These are phyloP conservation scores for Pholiota molesta DNA, from an alignment of 768 basidiomycete genomes.

Conservation along the genomic window DNA sequence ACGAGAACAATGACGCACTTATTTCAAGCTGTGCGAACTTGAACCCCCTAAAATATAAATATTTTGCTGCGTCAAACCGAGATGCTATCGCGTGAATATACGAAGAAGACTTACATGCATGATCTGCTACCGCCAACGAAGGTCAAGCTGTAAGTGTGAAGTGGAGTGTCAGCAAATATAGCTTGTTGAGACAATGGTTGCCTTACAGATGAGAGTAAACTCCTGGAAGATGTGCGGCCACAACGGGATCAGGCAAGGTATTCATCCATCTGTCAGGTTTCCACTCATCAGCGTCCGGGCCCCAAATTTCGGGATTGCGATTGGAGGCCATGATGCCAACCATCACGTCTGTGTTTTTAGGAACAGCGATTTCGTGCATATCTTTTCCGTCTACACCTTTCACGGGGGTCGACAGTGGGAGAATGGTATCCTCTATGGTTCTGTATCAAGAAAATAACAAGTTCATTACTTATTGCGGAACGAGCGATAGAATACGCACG, in stretches of 20 bases:
- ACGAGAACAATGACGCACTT: conserved; percentile 22
- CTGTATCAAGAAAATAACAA: conserved; percentile 4
- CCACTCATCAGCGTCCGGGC: conserved; percentile 43
- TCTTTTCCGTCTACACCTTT: conserved; percentile 38
- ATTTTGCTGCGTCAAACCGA: neutral
- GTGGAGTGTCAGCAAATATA: neutral
- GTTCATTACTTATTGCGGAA: neutral
- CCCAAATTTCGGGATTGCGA: conserved; percentile 40
- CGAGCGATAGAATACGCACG: neutral
- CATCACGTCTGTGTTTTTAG: conserved; percentile 41
- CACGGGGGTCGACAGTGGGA: conserved; percentile 46
- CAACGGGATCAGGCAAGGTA: conserved; percentile 21
- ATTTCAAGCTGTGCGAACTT: conserved; percentile 31
- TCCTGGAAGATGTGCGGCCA: conserved; percentile 24
- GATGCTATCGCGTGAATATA: neutral
- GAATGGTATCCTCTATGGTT: conserved; percentile 34
- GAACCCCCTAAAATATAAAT: conserved; percentile 19
- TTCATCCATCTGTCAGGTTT: conserved; percentile 45
- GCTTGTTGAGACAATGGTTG: neutral
- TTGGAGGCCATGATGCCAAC: conserved; percentile 40
- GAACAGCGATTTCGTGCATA: conserved; percentile 40
- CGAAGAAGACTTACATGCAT: conserved; percentile 41
- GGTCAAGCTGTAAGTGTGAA: conserved; percentile 26
- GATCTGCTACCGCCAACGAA: conserved; percentile 48
- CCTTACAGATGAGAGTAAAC: conserved; percentile 28